Conservation (phyloP, 192 early-diverging fungal species). For the Linderina pennispora region DNA sequence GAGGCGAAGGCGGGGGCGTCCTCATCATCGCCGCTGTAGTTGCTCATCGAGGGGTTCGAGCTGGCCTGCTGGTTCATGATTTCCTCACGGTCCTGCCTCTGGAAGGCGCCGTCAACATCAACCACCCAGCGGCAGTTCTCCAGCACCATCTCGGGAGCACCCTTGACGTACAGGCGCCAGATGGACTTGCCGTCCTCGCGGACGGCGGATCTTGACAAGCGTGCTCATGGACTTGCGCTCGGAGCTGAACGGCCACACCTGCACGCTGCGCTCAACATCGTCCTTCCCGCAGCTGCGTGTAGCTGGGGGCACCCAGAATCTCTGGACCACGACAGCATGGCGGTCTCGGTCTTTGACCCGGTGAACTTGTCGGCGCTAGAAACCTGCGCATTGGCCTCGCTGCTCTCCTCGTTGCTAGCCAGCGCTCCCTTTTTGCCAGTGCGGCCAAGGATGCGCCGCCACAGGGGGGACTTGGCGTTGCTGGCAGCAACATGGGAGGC, state of each 20-base stretch:
- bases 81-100: conserved; percentile 40
- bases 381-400: background rate
- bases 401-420: conserved; percentile 15
- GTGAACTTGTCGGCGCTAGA: conserved; percentile 50
- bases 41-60: background rate
- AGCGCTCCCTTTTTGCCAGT: conserved; percentile 1
- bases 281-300: conserved; percentile 57
- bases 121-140: conserved; percentile 56
- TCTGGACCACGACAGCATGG: conserved; percentile 78
- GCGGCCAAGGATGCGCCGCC: conserved; percentile 17
- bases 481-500: conserved; percentile 7
- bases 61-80: conserved; percentile 1
- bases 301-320: conserved; percentile 54
- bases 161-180: conserved; percentile 86
- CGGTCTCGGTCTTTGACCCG: conserved; percentile 95
- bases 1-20: too few relatives aligned
- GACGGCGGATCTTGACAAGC: conserved; percentile 56
- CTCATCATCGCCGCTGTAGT: conserved; percentile 9
- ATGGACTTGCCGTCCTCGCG: conserved; percentile 46
- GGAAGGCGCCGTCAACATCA: conserved; percentile 47
- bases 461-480: conserved; percentile 9
- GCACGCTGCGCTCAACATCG: conserved; percentile 52
- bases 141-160: conserved; percentile 86
- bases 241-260: conserved; percentile 86
- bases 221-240: conserved; percentile 93